These are phyloP conservation scores for Wickerhamiella galacta DNA, from an alignment of 805 yeast genomes.

Conservation along the genomic window DNA sequence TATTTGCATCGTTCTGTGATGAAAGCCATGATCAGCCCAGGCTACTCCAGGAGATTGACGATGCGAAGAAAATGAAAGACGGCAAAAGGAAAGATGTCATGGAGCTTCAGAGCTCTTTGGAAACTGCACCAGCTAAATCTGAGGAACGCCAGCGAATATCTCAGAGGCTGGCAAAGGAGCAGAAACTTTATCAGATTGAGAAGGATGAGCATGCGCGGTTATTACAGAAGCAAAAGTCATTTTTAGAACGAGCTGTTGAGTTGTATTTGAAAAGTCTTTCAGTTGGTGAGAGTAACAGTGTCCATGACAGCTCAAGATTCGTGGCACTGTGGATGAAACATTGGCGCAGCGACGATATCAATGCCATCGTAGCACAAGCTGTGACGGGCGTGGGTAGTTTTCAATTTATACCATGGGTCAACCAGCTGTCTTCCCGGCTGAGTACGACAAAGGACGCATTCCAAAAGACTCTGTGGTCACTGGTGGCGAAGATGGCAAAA, in stretches of 20 bases:
- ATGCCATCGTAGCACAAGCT: conserved; percentile 25
- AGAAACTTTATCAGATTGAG: conserved; percentile 30
- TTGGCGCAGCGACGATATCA: conserved; percentile 30
- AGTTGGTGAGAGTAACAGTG: conserved; percentile 4
- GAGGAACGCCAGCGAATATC: not conserved
- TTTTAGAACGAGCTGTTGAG: conserved; percentile 37
- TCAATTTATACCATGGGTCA: conserved; percentile 64
- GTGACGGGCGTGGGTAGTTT: conserved; percentile 34
- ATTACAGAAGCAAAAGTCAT: conserved; percentile 24
- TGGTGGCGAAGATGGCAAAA: conserved; percentile 1
- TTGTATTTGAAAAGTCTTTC: conserved; percentile 36
- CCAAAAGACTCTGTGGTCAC: conserved; percentile 31
- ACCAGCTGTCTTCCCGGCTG: conserved; percentile 63
- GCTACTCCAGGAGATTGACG: conserved; percentile 22
- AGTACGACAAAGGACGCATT: conserved; percentile 43
- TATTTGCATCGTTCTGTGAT: conserved; percentile 53
- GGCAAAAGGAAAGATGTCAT: conserved; percentile 6
- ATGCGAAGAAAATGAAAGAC: conserved; percentile 8
- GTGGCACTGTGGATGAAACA: conserved; percentile 72
- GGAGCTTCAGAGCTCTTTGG: not conserved
- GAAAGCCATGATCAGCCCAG: conserved; percentile 8
- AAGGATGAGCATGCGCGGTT: conserved; percentile 28
- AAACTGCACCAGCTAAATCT: not conserved
- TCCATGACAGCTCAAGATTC: conserved; percentile 27
- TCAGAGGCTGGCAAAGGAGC: conserved; percentile 16